Evolutionary conservation across 441 rosid genomes (phyloP).

Genomic region (Bruguiera hainesii): DNA sequence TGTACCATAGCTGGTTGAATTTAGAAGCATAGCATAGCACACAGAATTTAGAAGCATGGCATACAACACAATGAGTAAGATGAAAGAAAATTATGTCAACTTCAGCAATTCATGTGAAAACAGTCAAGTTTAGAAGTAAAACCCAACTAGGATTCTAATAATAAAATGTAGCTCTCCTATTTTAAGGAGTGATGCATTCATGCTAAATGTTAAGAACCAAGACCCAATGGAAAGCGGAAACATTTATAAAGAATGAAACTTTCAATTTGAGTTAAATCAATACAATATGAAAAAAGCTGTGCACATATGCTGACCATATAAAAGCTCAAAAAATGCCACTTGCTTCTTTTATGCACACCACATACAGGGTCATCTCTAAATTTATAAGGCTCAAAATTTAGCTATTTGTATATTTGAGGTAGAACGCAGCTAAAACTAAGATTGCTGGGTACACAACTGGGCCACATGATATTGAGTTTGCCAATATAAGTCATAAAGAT

Average conservation of each 20-base stretch:
- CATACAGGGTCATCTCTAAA: too few species aligned
- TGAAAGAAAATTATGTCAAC: too few species aligned
- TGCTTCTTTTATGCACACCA: too few species aligned
- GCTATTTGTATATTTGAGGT: neutral
- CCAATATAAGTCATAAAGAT: too few species aligned
- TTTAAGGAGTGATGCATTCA: neutral
- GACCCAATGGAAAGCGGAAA: neutral
- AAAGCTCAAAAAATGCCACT: too few species aligned
- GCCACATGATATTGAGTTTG: too few species aligned
- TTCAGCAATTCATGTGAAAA: too few species aligned
- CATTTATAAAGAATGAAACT: neutral
- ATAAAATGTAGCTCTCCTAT: neutral
- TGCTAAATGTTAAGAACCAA: neutral
- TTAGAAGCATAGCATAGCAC: slow-evolving; percentile 6
- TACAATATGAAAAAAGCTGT: slow-evolving; percentile 4
- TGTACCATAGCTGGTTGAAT: slow-evolving; percentile 70
- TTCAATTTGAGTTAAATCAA: neutral
- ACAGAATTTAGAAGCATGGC: neutral
- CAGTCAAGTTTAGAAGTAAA: neutral
- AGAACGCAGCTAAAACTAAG: neutral
- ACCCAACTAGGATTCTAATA: neutral
- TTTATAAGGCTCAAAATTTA: neutral
- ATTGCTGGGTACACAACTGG: too few species aligned
- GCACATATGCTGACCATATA: neutral
- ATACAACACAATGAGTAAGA: too few species aligned